phyloP scores from a whole-genome alignment of 805 yeast species.

The Sungouiozyma intestinalis region DNA sequence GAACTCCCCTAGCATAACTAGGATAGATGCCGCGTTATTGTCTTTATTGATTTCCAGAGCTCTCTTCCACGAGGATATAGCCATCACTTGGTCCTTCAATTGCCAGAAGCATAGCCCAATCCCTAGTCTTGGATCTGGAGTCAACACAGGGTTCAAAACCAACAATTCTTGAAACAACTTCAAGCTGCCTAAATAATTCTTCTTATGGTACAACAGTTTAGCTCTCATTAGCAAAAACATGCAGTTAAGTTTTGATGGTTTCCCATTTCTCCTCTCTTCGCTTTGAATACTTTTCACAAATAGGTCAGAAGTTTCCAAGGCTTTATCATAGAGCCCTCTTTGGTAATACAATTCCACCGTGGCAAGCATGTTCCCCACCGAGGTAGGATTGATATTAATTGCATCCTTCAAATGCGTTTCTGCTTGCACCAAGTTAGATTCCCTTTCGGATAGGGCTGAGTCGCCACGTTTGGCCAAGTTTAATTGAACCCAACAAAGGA shows the following conservation, averaged over 20 bases:
- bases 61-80: constrained; percentile 74
- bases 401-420: constrained; percentile 40
- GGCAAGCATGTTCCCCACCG: constrained; percentile 47
- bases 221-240: constrained; percentile 80
- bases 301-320: constrained; percentile 57
- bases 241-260: constrained; percentile 48
- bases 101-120: constrained; percentile 92
- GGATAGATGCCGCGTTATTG: constrained; percentile 49
- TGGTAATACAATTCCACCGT: constrained; percentile 55
- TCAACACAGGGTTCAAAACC: constrained; percentile 60
- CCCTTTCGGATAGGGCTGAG: constrained; percentile 17
- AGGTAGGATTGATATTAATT: constrained; percentile 34
- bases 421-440: constrained; percentile 31
- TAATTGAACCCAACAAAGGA: constrained; percentile 65
- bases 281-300: constrained; percentile 35
- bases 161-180: constrained; percentile 77
- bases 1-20: constrained; percentile 59
- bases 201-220: constrained; percentile 60
- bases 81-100: constrained; percentile 66
- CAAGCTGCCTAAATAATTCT: constrained; percentile 63
- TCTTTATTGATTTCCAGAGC: constrained; percentile 54
- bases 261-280: constrained; percentile 26
- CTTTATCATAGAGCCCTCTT: constrained; percentile 56
- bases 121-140: constrained; percentile 92
- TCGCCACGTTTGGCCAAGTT: constrained; percentile 31